phyloP scores from a whole-genome alignment of 352 stramenopile species.

The Globisporangium ultimum region DNA sequence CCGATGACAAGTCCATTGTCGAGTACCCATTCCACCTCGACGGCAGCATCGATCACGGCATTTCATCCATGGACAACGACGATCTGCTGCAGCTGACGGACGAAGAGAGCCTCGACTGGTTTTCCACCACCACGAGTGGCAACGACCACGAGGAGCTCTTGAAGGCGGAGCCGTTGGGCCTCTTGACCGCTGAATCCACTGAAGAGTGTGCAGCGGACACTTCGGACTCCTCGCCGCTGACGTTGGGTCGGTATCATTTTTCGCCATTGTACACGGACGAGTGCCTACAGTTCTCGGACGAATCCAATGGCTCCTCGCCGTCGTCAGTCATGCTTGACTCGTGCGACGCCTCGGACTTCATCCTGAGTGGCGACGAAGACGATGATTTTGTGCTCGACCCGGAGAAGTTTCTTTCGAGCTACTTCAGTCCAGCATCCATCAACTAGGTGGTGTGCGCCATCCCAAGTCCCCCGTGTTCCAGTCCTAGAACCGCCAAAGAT shows the following conservation, averaged over 20 bases:
- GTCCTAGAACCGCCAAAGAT: background rate
- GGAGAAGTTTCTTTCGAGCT: constrained; percentile 85
- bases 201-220: background rate
- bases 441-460: constrained; percentile 4
- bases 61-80: constrained; percentile 76
- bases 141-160: constrained; percentile 27
- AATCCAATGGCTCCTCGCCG: constrained; percentile 16
- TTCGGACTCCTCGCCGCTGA: constrained; percentile 13
- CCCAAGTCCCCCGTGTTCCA: background rate
- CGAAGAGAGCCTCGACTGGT: constrained; percentile 80
- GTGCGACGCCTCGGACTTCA: constrained; percentile 24
- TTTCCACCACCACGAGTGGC: constrained; percentile 34
- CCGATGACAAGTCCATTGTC: constrained; percentile 60
- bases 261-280: constrained; percentile 25
- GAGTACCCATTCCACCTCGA: constrained; percentile 62
- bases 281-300: constrained; percentile 19
- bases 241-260: constrained; percentile 23
- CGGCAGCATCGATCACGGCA: constrained; percentile 46
- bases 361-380: constrained; percentile 45
- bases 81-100: constrained; percentile 77
- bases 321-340: constrained; percentile 19
- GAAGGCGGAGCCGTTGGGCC: constrained; percentile 10
- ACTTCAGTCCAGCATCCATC: constrained; percentile 45
- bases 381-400: constrained; percentile 85
- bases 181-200: background rate